Percentiles rank a stretch among this genome's conserved stretches.
These are phyloP conservation scores for Nephelium lappaceum DNA, from an alignment of 345 rosid species.

Conservation along the genomic window DNA sequence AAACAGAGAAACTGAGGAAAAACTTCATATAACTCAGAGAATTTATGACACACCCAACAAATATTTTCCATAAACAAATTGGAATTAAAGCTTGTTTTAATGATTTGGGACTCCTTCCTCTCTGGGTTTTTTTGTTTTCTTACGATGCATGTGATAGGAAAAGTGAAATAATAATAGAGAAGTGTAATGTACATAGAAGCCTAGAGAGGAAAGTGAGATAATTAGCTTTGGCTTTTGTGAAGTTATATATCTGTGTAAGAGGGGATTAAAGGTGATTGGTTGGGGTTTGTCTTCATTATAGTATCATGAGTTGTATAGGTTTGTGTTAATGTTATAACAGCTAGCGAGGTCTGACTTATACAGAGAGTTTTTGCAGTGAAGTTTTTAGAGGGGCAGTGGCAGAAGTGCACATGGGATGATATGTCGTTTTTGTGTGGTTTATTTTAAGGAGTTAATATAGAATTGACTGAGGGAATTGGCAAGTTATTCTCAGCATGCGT, in stretches of 20 bases:
- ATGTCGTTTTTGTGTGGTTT: slow-evolving; percentile 43
- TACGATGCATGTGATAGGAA: slow-evolving; percentile 20
- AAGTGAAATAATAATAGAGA: slow-evolving; percentile 2
- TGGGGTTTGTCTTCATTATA: slow-evolving; percentile 35
- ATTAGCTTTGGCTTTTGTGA: slow-evolving; percentile 33
- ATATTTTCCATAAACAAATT: slow-evolving; percentile 9
- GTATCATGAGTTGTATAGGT: slow-evolving; percentile 34
- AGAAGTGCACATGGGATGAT: slow-evolving; percentile 58
- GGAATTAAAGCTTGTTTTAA: slow-evolving; percentile 18
- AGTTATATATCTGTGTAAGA: slow-evolving; percentile 34
- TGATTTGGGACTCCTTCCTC: neutral
- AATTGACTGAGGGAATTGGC: slow-evolving; percentile 38
- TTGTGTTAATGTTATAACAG: slow-evolving; percentile 9
- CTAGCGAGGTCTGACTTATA: slow-evolving; percentile 26
- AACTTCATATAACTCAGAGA: slow-evolving; percentile 18
- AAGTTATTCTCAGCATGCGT: slow-evolving; percentile 35
- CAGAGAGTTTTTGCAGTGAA: slow-evolving; percentile 6
- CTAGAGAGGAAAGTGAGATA: slow-evolving; percentile 36
- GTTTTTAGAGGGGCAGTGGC: slow-evolving; percentile 19
- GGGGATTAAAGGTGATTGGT: slow-evolving; percentile 30
- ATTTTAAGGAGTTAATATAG: slow-evolving; percentile 25
- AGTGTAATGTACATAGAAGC: neutral
- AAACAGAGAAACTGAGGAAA: slow-evolving; percentile 17
- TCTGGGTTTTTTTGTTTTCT: slow-evolving; percentile 19
- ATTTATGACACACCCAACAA: slow-evolving; percentile 29